A percentile compares a stretch with the other conserved stretches of the same genome.
phyloP scores from a whole-genome alignment of 805 yeast species.

The Saccharomycopsis babjevae region DNA sequence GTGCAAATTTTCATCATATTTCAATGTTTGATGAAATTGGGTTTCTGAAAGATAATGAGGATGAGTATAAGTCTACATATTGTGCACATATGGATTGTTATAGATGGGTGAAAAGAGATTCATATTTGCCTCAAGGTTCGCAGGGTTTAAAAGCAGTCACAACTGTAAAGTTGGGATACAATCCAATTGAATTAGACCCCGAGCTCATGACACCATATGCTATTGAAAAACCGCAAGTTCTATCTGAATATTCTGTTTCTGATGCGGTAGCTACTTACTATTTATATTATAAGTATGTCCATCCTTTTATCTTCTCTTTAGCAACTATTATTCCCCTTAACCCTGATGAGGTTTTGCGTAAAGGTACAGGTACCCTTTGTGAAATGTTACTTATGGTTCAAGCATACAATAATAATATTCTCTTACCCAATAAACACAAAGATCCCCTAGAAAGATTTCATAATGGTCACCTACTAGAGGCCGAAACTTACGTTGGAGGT shows the following conservation, averaged over 20 bases:
- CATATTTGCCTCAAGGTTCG: slow-evolving; percentile 95
- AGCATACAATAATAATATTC: slow-evolving; percentile 67
- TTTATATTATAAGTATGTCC: slow-evolving; percentile 90
- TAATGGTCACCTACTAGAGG: slow-evolving; percentile 85
- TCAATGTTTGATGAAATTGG: slow-evolving; percentile 92
- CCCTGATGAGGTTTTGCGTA: slow-evolving; percentile 91
- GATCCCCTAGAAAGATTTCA: slow-evolving; percentile 94
- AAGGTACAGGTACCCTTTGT: slow-evolving; percentile 97
- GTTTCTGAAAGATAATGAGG: slow-evolving; percentile 78
- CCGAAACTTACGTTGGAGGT: slow-evolving; percentile 98
- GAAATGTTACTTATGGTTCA: slow-evolving; percentile 97
- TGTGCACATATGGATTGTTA: slow-evolving; percentile 97
- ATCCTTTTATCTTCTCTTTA: slow-evolving; percentile 90
- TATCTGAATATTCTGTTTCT: slow-evolving; percentile 96
- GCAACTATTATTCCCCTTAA: slow-evolving; percentile 92
- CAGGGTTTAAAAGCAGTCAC: slow-evolving; percentile 98
- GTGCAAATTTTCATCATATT: slow-evolving; percentile 75
- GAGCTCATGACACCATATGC: slow-evolving; percentile 98
- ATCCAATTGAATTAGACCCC: slow-evolving; percentile 94
- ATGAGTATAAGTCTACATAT: slow-evolving; percentile 83
- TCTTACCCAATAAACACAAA: slow-evolving; percentile 86
- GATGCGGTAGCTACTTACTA: slow-evolving; percentile 99
- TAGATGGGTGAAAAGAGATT: slow-evolving; percentile 97
- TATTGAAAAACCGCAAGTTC: slow-evolving; percentile 77
- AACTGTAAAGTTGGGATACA: slow-evolving; percentile 87